A percentile compares a stretch with the other conserved stretches of the same genome.
These are phyloP conservation scores for Noccaea bulbosa DNA, from an alignment of 345 rosid genomes.

Conservation along the genomic window DNA sequence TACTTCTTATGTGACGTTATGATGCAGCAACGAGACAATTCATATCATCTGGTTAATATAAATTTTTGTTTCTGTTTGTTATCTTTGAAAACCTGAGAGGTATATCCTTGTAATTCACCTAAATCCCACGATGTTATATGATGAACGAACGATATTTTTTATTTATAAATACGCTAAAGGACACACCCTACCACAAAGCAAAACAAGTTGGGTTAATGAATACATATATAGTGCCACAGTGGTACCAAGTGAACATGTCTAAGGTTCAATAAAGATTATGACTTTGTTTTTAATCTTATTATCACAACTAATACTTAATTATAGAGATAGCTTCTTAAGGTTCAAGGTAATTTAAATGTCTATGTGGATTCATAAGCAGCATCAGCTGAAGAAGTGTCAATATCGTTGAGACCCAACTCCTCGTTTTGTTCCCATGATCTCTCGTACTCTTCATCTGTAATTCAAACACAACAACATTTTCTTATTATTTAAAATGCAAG, in stretches of 20 bases:
- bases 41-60: neutral
- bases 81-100: too few relatives aligned
- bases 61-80: too few relatives aligned
- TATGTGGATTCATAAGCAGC: constrained; percentile 57
- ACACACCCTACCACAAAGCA: too few relatives aligned
- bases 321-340: neutral
- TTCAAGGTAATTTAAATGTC: constrained; percentile 12
- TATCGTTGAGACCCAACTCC: constrained; percentile 89
- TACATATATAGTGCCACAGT: neutral
- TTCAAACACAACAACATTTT: neutral
- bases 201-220: too few relatives aligned
- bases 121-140: too few relatives aligned
- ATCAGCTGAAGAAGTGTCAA: constrained; percentile 88
- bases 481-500: neutral
- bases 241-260: neutral
- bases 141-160: too few relatives aligned
- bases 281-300: neutral
- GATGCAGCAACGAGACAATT: neutral
- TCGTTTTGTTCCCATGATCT: constrained; percentile 96
- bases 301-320: neutral
- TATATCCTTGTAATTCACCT: too few relatives aligned
- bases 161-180: too few relatives aligned
- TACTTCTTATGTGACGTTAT: neutral
- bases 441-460: constrained; percentile 76
- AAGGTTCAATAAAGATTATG: too few relatives aligned